phyloP scores from a whole-genome alignment of 768 basidiomycete genomes.

The Clitopilus hobsonii region DNA sequence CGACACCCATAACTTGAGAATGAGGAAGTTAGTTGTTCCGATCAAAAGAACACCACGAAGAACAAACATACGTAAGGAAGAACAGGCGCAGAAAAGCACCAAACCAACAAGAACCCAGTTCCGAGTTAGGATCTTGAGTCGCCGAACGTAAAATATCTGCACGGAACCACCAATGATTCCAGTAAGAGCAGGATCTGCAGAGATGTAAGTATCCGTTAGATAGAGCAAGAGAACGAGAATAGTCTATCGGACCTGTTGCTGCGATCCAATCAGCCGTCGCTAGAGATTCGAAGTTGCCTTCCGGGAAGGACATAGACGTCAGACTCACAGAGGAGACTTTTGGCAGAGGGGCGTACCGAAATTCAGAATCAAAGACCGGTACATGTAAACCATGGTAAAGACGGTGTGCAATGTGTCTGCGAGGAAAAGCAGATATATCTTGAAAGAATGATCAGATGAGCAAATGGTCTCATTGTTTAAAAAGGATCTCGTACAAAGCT shows the following conservation, averaged over 20 bases:
- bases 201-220: not conserved
- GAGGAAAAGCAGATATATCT: not conserved
- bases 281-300: not conserved
- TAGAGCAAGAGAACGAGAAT: not conserved
- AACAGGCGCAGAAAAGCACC: not conserved
- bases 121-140: not conserved
- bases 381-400: not conserved
- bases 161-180: not conserved
- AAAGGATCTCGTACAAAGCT: not conserved
- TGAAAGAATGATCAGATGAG: not conserved
- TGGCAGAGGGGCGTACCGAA: not conserved
- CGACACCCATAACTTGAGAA: not conserved
- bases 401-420: not conserved
- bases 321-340: not conserved
- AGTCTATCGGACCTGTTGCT: not conserved
- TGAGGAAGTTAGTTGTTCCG: not conserved
- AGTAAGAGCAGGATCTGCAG: not conserved
- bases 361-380: not conserved
- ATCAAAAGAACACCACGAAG: too few species aligned
- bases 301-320: not conserved
- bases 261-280: not conserved
- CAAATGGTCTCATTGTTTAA: not conserved
- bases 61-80: not conserved
- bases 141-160: not conserved
- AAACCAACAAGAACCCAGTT: not conserved